Evolutionary conservation across 2,329 filamentous ascomycete species (phyloP), one percentile per base, ranked within the genome.

Genomic region (Sodiomyces alkalinus): DNA sequence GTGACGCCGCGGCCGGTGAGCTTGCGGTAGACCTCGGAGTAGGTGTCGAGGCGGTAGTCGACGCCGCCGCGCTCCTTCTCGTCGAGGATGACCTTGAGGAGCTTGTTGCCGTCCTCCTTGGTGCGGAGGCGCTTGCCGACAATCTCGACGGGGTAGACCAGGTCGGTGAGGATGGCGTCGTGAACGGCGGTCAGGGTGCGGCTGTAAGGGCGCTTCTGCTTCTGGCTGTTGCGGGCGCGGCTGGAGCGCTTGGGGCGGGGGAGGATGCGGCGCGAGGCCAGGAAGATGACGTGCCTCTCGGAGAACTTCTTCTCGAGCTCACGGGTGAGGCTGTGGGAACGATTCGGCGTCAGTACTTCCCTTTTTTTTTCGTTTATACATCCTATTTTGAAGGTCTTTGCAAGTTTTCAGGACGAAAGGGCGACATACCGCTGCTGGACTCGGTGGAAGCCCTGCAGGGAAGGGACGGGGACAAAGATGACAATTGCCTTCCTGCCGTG

Each of bases 281-380:
- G 80, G 76, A 98, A 85, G 62, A 98, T 73, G 62, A 98, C 90
- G 66, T 98, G 90, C 66, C 90, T 90, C 75, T 98, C 90, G 44
- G 90, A 96, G 83, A 98, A 98, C 74, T 98, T 98, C 85, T 98
- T 98, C 80, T 98, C 90, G 58, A 98, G 86, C 75, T 98, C 90
- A 68, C 90, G 90, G 64, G 90, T 98, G 58, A 98, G 78, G 59
- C 87, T 96, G 33, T 4, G n/a, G n/a, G n/a, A n/a, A n/a, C n/a
- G n/a, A n/a, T n/a, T 14, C 14, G 29, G 21, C 7, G 4, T 23
- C 27, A 36, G 17, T 19, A n/a, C 4, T 18, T n/a, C n/a, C n/a
- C n/a, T n/a, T n/a, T n/a, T n/a, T n/a, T 11, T 17, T 11, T 4
- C 2, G 17, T 31, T 15, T 17, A 13, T 7, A 7, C 9, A 12